Conservation (phyloP, 2,329 filamentous ascomycete genomes). For the Fusarium newnesense region DNA sequence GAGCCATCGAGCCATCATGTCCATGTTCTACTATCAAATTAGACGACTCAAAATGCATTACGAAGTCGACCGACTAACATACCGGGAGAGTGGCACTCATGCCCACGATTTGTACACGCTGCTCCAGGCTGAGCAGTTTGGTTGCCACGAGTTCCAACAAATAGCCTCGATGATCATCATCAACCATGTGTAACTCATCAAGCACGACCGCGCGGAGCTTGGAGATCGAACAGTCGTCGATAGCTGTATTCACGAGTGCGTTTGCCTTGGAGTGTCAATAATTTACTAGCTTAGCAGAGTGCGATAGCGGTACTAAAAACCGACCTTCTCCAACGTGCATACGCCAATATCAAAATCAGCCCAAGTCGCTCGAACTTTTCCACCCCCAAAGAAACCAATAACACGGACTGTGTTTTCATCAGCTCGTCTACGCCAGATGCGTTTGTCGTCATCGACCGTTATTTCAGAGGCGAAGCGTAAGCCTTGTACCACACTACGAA, state of each 20-base stretch:
- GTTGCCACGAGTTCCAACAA: slow-evolving; percentile 79
- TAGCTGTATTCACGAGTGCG: slow-evolving; percentile 76
- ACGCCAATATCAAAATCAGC: slow-evolving; percentile 80
- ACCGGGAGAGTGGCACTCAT: slow-evolving; percentile 85
- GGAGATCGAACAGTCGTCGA: slow-evolving; percentile 75
- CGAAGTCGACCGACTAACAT: slow-evolving; percentile 40
- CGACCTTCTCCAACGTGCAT: slow-evolving; percentile 80
- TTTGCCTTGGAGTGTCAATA: slow-evolving; percentile 67
- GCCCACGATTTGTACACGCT: slow-evolving; percentile 76
- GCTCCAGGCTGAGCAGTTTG: slow-evolving; percentile 75
- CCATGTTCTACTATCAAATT: slow-evolving; percentile 67
- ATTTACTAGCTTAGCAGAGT: not conserved
- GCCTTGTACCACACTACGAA: slow-evolving; percentile 72
- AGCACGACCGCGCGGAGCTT: slow-evolving; percentile 74
- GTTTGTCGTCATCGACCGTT: slow-evolving; percentile 49
- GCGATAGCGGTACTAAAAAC: not conserved
- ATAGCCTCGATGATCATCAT: slow-evolving; percentile 80
- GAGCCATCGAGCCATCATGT: slow-evolving; percentile 76
- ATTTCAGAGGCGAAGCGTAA: slow-evolving; percentile 56
- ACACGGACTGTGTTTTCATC: slow-evolving; percentile 71
- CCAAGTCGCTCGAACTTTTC: slow-evolving; percentile 74
- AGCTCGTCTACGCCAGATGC: slow-evolving; percentile 64
- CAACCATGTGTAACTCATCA: slow-evolving; percentile 85
- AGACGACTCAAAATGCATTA: not conserved
- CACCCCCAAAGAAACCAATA: slow-evolving; percentile 80